A percentile compares a stretch with the other conserved stretches of the same genome.
Conservation (phyloP, 73 alveolate genomes). For the Paramecium primaurelia region DNA sequence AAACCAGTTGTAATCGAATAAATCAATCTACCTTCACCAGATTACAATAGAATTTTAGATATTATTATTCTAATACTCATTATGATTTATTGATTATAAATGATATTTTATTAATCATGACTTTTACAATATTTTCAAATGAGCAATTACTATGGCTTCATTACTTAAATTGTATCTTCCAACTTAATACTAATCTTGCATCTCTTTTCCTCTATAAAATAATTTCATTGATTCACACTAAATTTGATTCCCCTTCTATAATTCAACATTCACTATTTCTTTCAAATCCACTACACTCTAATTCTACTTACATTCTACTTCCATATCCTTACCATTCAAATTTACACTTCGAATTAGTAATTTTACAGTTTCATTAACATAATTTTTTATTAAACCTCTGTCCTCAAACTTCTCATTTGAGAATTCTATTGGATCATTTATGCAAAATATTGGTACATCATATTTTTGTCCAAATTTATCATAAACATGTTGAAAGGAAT, state of each 20-base stretch:
- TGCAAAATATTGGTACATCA: slow-evolving; percentile 37
- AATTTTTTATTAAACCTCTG: neutral
- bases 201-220: slow-evolving; percentile 13
- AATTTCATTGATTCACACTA: neutral
- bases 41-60: neutral
- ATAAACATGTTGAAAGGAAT: neutral
- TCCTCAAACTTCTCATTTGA: neutral
- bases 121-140: neutral
- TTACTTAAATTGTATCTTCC: neutral
- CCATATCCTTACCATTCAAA: slow-evolving; percentile 2
- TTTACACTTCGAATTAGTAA: neutral
- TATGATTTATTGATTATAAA: neutral
- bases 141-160: neutral
- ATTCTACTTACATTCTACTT: neutral
- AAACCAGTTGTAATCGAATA: neutral
- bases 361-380: neutral
- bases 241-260: neutral
- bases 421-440: slow-evolving; percentile 26
- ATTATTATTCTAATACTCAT: neutral
- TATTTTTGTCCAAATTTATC: neutral
- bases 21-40: neutral
- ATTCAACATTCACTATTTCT: neutral
- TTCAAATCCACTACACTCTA: neutral
- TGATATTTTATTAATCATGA: neutral
- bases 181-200: neutral